Percentiles rank a stretch among this genome's conserved stretches.
These are phyloP conservation scores for Botryotinia calthae DNA, from an alignment of 2,329 filamentous ascomycete species.

Conservation along the genomic window DNA sequence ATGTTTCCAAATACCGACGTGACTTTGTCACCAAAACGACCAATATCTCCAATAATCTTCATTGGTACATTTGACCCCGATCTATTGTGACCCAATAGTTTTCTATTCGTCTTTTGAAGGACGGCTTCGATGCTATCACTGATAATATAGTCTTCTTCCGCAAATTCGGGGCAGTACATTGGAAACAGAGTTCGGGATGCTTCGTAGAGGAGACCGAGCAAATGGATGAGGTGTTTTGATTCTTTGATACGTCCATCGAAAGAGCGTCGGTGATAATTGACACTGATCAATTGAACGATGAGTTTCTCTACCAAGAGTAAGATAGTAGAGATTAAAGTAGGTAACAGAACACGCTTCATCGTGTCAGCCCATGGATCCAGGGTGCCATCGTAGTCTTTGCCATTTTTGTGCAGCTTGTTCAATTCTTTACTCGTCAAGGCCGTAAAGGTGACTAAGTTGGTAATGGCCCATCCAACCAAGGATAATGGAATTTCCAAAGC, in stretches of 20 bases:
- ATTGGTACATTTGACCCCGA: slow-evolving; percentile 72
- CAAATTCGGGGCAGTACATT: slow-evolving; percentile 86
- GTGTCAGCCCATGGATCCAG: slow-evolving; percentile 51
- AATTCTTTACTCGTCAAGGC: slow-evolving; percentile 46
- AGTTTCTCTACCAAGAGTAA: slow-evolving; percentile 75
- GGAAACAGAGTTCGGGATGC: slow-evolving; percentile 87
- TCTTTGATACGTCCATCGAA: slow-evolving; percentile 81
- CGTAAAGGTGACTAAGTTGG: slow-evolving; percentile 60
- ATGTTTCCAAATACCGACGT: slow-evolving; percentile 91
- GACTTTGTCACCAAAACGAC: slow-evolving; percentile 86
- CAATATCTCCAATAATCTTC: slow-evolving; percentile 69
- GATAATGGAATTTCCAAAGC: slow-evolving; percentile 65
- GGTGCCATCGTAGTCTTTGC: background rate
- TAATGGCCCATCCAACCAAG: slow-evolving; percentile 66
- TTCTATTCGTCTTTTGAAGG: slow-evolving; percentile 55
- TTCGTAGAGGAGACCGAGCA: slow-evolving; percentile 84
- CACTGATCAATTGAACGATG: slow-evolving; percentile 78
- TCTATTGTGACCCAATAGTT: slow-evolving; percentile 41
- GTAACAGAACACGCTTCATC: slow-evolving; percentile 63
- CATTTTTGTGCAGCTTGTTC: slow-evolving; percentile 20
- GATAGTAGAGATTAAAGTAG: slow-evolving; percentile 64
- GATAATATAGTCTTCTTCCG: slow-evolving; percentile 88
- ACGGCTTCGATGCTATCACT: slow-evolving; percentile 76
- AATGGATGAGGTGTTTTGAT: slow-evolving; percentile 80
- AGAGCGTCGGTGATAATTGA: slow-evolving; percentile 81